These are phyloP conservation scores for Mariannaea elegans DNA, from an alignment of 2,329 filamentous ascomycete genomes.

Conservation along the genomic window DNA sequence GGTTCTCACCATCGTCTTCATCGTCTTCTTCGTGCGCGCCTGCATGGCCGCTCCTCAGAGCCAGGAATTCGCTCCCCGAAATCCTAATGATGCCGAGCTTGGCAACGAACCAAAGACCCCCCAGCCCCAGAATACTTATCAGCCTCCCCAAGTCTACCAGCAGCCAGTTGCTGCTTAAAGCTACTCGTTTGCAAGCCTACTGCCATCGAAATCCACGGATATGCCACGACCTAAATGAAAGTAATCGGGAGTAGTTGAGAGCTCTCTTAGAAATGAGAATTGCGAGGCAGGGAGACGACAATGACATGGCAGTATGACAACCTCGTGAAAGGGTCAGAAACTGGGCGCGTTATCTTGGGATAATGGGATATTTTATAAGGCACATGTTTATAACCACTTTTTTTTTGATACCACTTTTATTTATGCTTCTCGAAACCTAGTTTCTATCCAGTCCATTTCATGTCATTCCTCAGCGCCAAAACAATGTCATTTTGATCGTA, in stretches of 20 bases:
- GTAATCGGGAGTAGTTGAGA: not conserved
- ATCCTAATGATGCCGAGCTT: slow-evolving; percentile 23
- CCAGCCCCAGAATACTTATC: not conserved
- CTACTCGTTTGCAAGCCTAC: no score
- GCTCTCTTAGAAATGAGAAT: not conserved
- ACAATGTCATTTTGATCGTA: not conserved
- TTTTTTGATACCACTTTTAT: slow-evolving; percentile 14
- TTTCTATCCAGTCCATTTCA: not conserved
- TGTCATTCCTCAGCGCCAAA: not conserved
- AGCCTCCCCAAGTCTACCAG: not conserved
- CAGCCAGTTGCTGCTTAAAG: not conserved
- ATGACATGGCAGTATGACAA: no score
- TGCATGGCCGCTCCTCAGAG: slow-evolving; percentile 36
- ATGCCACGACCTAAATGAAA: not conserved
- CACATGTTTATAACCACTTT: not conserved
- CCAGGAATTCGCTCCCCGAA: slow-evolving; percentile 19
- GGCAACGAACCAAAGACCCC: slow-evolving; percentile 27
- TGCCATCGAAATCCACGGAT: no score
- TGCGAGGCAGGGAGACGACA: not conserved
- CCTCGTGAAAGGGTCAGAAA: not conserved
- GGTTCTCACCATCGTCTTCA: slow-evolving; percentile 50
- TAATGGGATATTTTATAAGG: not conserved
- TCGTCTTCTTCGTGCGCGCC: slow-evolving; percentile 50
- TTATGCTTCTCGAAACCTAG: not conserved
- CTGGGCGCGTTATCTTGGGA: not conserved